Evolutionary conservation across 2,329 filamentous ascomycete species (phyloP).

Genomic region (Arthrobotrys sphaeroides): DNA sequence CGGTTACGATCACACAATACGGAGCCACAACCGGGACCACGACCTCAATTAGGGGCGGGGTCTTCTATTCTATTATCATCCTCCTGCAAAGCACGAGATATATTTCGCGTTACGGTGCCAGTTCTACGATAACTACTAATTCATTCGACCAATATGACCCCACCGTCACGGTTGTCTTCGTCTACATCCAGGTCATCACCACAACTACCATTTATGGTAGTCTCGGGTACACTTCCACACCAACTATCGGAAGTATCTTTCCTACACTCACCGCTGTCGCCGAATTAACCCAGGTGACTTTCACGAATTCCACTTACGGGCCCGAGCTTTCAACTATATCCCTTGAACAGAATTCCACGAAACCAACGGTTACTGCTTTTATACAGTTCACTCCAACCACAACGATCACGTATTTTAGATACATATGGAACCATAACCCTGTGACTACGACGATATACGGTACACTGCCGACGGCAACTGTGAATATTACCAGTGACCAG

Average conservation of each 20-base stretch:
- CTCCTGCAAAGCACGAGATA: background rate
- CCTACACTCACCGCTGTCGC: slow-evolving; percentile 42
- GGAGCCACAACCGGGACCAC: slow-evolving; percentile 6
- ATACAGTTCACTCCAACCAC: slow-evolving; percentile 18
- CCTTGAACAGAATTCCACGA: background rate
- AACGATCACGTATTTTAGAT: slow-evolving; percentile 11
- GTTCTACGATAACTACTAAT: background rate
- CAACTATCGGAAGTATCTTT: slow-evolving; percentile 24
- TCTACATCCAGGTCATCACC: slow-evolving; percentile 30
- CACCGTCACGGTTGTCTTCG: slow-evolving; percentile 19
- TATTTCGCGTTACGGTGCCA: slow-evolving; percentile 10
- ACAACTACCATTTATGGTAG: slow-evolving; percentile 22
- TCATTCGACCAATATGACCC: slow-evolving; percentile 25
- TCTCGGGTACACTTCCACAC: slow-evolving; percentile 29
- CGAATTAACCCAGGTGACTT: slow-evolving; percentile 17
- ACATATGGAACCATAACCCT: slow-evolving; percentile 20
- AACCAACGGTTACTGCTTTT: slow-evolving; percentile 27
- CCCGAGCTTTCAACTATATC: slow-evolving; percentile 21
- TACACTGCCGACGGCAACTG: slow-evolving; percentile 25
- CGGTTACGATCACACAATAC: slow-evolving; percentile 24
- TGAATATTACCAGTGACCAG: slow-evolving; percentile 10
- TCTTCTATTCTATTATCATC: slow-evolving; percentile 19
- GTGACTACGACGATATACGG: slow-evolving; percentile 13
- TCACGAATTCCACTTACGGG: slow-evolving; percentile 41
- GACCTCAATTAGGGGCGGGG: slow-evolving; percentile 1